A percentile compares a stretch with the other conserved stretches of the same genome.
phyloP scores from a whole-genome alignment of 2,329 filamentous ascomycete species.

The Rhynchosporium graminicola region DNA sequence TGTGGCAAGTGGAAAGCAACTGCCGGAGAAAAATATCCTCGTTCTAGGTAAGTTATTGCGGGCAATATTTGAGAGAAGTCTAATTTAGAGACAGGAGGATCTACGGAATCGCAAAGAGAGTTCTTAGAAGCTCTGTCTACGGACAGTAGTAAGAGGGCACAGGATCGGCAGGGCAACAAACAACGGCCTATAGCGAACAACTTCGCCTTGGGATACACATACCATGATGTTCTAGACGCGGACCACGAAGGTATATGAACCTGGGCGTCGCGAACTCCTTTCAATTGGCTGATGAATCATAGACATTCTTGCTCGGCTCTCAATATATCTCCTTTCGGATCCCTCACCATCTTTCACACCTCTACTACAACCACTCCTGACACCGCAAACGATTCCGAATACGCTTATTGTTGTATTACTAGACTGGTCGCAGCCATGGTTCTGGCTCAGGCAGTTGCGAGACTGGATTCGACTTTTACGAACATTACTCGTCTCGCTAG shows the following conservation, averaged over 20 bases:
- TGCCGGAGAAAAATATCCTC: conserved; percentile 89
- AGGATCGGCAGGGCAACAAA: conserved; percentile 58
- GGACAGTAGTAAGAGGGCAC: conserved; percentile 44
- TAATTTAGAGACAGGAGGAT: conserved; percentile 62
- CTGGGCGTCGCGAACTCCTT: background rate
- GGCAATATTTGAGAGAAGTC: conserved; percentile 15
- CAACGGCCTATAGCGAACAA: conserved; percentile 83
- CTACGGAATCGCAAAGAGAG: conserved; percentile 79
- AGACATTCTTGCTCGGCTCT: conserved; percentile 90
- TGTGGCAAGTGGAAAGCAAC: conserved; percentile 83
- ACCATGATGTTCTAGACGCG: conserved; percentile 89
- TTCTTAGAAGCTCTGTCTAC: conserved; percentile 66
- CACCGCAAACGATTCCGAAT: conserved; percentile 78
- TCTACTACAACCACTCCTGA: conserved; percentile 81
- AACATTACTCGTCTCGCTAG: conserved; percentile 72
- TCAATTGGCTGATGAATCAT: conserved; percentile 27
- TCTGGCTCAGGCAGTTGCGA: conserved; percentile 85
- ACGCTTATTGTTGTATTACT: conserved; percentile 89
- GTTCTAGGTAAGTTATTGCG: conserved; percentile 66
- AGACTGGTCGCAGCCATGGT: conserved; percentile 92
- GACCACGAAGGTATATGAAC: conserved; percentile 79
- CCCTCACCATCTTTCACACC: conserved; percentile 81
- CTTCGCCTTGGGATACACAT: conserved; percentile 91
- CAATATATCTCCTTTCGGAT: conserved; percentile 83
- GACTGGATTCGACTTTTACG: conserved; percentile 87